Conservation (phyloP, 345 rosid genomes). For the Gossypium mustelinum region DNA sequence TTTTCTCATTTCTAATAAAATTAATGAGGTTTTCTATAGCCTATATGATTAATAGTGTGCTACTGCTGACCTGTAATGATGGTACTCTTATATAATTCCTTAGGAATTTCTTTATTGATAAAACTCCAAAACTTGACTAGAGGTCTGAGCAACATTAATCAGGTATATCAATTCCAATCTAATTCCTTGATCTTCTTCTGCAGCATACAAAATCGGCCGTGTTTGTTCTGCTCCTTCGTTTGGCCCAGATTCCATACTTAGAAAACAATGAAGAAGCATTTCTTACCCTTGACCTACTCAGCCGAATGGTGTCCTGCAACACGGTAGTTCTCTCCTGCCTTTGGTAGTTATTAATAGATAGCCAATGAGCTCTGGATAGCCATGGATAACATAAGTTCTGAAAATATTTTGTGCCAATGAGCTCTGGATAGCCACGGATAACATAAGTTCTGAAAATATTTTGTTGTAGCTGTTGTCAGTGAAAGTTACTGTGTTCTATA, state of each 20-base stretch:
- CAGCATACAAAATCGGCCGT: slow-evolving; percentile 72
- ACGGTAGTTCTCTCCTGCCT: slow-evolving; percentile 43
- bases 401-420: background rate
- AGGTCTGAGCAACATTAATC: background rate
- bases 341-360: slow-evolving; percentile 14
- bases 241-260: slow-evolving; percentile 56
- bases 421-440: background rate
- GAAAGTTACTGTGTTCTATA: background rate
- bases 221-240: slow-evolving; percentile 64
- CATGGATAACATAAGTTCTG: background rate
- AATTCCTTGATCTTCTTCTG: slow-evolving; percentile 21
- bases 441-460: background rate
- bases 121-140: background rate
- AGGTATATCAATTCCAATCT: slow-evolving; percentile 12
- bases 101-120: background rate
- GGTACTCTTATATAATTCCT: background rate
- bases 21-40: background rate
- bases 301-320: slow-evolving; percentile 73
- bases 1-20: background rate
- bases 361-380: background rate
- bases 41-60: background rate
- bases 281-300: slow-evolving; percentile 66
- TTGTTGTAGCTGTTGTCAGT: background rate
- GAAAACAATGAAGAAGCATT: slow-evolving; percentile 55
- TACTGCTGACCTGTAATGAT: background rate